Base-by-base conservation (phyloP, 495 filamentous ascomycete genomes). In the Penicillium goetzii region DNA sequence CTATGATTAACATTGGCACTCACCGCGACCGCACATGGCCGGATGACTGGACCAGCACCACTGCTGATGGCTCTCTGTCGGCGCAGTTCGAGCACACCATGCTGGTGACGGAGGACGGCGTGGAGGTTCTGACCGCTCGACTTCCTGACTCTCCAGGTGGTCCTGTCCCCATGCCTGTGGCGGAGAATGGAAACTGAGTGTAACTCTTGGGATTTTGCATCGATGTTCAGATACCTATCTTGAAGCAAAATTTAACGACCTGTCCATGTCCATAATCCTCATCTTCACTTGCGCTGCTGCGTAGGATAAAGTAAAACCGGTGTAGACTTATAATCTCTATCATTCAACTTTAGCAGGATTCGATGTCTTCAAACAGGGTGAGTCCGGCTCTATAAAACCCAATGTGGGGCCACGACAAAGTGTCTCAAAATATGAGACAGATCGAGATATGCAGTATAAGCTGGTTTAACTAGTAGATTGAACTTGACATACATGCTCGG, bases 51-150 rank as follows among this genome's bases (percentile, higher is more conserved):
- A 96, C 92, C 1, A 92, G 89, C 69, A 88, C 87, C 26, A 96
- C 92, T 0, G 84, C 85, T 41, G 92, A 96, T 70, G 92, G 92
- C 14, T 89, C 89, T 73, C 79, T 84, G 74, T 94, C 91, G 21
- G 92, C 92, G 0, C 92, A 96, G 74, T 96, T 96, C 71, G 93
- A 99, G 72, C 95, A 99, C 74, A 99, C 95, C 0, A 83, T 97
- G 38, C 77, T 99, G 3, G 94, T 98, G 2, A 99, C 95, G 0
- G 93, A 95, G 71, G 89, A 91, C 57, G 95, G 95, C 1, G 92
- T 97, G 15, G 95, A 99, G 80, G 83, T 98, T 41, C 76, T 99
- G 68, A 99, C 95, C 1, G 95, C 94, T 32, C 85, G 95, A 65
- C 76, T 86, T 45, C 81, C 86, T 23, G 85, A 89, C 71, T 97